Evolutionary conservation across 164 flowering plant genomes (phyloP).

Genomic region (Hamamelis virginiana): DNA sequence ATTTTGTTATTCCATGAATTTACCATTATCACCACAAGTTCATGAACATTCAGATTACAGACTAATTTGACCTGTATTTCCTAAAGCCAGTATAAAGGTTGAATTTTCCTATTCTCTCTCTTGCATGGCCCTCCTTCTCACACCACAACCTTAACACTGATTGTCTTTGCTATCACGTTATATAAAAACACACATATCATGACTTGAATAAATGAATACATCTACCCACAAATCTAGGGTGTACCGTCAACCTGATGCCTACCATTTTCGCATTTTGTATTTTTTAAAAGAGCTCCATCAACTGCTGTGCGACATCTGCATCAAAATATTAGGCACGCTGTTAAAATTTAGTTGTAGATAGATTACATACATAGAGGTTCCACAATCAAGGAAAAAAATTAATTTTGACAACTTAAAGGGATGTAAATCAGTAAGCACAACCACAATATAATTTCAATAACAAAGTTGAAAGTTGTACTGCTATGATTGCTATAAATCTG

Average conservation of each 20-base stretch:
- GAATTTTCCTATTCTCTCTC: neutral
- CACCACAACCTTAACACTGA: neutral
- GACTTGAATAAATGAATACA: neutral
- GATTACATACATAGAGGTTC: neutral
- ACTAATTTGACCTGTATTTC: neutral
- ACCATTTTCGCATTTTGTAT: neutral
- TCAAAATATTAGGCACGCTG: constrained; percentile 4
- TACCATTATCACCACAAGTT: neutral
- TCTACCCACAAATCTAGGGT: neutral
- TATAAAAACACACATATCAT: neutral
- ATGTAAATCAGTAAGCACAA: neutral
- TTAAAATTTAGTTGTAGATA: neutral
- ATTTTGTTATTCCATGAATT: neutral
- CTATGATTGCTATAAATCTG: too few species aligned
- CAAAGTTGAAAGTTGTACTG: too few species aligned
- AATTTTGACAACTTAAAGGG: neutral
- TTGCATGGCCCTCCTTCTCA: neutral
- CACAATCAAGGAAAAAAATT: neutral
- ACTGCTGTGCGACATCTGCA: constrained; percentile 85
- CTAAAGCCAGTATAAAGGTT: neutral
- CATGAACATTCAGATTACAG: constrained; percentile 1
- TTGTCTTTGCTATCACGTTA: neutral
- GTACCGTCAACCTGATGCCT: neutral
- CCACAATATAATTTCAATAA: too few species aligned
- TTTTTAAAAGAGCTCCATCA: constrained; percentile 60